phyloP scores from a whole-genome alignment of 495 filamentous ascomycete species.

The Podospora fimiseda region DNA sequence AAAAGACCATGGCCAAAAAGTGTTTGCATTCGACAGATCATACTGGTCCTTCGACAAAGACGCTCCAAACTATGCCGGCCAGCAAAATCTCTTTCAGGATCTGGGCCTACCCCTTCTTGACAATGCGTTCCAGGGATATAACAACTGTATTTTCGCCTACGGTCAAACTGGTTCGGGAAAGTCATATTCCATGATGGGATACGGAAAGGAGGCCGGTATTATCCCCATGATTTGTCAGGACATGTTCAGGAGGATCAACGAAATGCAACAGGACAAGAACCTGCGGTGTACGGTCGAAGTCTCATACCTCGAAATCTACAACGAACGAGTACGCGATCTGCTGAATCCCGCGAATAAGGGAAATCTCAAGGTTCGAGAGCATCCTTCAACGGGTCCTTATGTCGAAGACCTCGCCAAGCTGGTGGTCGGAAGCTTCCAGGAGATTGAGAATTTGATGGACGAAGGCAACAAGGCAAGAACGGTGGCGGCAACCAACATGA shows the following conservation, averaged over 20 bases:
- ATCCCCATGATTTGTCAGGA: slow-evolving; percentile 97
- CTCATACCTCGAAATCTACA: slow-evolving; percentile 99
- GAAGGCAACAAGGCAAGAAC: slow-evolving; percentile 98
- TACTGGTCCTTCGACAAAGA: slow-evolving; percentile 95
- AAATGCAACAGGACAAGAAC: slow-evolving; percentile 69
- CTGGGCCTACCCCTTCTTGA: slow-evolving; percentile 87
- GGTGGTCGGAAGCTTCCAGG: slow-evolving; percentile 91
- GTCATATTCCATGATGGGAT: slow-evolving; percentile 99
- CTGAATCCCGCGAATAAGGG: slow-evolving; percentile 95
- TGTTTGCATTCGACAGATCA: slow-evolving; percentile 91
- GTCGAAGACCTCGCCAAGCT: slow-evolving; percentile 97
- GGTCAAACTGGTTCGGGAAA: slow-evolving; percentile 98
- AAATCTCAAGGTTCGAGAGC: slow-evolving; percentile 93
- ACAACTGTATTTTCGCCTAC: slow-evolving; percentile 99
- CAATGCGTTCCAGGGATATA: slow-evolving; percentile 98
- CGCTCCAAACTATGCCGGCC: slow-evolving; percentile 79
- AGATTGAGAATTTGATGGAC: slow-evolving; percentile 98
- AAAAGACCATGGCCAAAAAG: slow-evolving; percentile 68
- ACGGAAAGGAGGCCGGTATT: slow-evolving; percentile 91
- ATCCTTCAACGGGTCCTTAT: slow-evolving; percentile 94
- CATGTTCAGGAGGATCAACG: slow-evolving; percentile 84
- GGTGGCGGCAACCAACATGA: slow-evolving; percentile 99
- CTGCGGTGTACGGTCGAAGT: slow-evolving; percentile 91
- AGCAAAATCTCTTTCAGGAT: slow-evolving; percentile 82
- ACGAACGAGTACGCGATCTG: slow-evolving; percentile 93